These are phyloP conservation scores for Neonectria magnoliae DNA, from an alignment of 2,329 filamentous ascomycete genomes.

Conservation along the genomic window DNA sequence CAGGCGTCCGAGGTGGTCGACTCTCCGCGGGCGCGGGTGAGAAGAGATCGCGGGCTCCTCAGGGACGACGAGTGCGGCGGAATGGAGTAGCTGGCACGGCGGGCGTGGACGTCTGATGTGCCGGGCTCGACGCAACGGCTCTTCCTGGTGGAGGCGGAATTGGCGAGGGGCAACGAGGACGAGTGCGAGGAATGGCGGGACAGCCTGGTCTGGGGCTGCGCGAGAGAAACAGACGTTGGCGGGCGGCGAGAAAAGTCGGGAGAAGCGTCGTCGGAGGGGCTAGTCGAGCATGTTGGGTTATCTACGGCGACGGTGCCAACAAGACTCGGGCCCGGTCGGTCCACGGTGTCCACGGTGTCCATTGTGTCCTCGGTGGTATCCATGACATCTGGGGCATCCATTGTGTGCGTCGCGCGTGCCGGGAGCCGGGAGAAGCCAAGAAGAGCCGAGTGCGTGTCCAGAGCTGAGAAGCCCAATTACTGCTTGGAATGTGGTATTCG, in stretches of 20 bases:
- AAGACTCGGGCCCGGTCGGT: slow-evolving; percentile 38
- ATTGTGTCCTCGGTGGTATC: slow-evolving; percentile 26
- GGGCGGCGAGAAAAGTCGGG: slow-evolving; percentile 41
- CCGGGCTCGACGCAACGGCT: slow-evolving; percentile 68
- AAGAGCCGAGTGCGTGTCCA: slow-evolving; percentile 8
- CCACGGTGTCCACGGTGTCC: slow-evolving; percentile 32
- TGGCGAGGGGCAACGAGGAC: slow-evolving; percentile 55
- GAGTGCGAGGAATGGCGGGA: slow-evolving; percentile 40
- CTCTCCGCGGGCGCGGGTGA: slow-evolving; percentile 55
- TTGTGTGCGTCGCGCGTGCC: slow-evolving; percentile 15
- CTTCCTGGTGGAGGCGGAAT: slow-evolving; percentile 58
- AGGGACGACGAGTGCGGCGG: slow-evolving; percentile 61
- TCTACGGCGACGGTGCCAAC: slow-evolving; percentile 38
- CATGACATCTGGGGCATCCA: slow-evolving; percentile 35
- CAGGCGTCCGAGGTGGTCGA: slow-evolving; percentile 54
- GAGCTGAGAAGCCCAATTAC: slow-evolving; percentile 9
- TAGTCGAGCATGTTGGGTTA: slow-evolving; percentile 35
- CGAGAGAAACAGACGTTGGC: slow-evolving; percentile 17
- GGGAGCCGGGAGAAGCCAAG: slow-evolving; percentile 12
- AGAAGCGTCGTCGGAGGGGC: slow-evolving; percentile 42
- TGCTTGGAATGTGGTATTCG: not conserved
- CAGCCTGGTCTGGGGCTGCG: slow-evolving; percentile 25
- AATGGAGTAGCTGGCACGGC: slow-evolving; percentile 69
- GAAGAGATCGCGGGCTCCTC: slow-evolving; percentile 54
- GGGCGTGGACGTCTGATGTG: slow-evolving; percentile 65